Evolutionary conservation across 2,329 filamentous ascomycete species (phyloP), one percentile per base, ranked within the genome.

Genomic region (Xylariaceae sp.): DNA sequence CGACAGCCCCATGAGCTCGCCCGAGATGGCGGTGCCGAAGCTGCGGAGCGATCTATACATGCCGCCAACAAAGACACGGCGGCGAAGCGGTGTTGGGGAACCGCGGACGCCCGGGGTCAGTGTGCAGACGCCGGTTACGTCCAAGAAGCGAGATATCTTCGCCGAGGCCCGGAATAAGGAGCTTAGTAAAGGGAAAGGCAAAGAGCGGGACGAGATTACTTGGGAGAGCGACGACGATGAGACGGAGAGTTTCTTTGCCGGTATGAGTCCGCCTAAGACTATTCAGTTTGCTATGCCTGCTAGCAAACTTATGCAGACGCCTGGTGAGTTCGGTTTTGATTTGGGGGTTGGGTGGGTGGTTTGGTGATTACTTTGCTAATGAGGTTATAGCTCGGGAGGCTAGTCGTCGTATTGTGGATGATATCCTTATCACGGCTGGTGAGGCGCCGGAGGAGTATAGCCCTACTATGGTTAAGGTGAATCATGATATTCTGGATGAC

Each of bases 211-310:
- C 49, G 83, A 86, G 66, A 82, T 85, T 53, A 78, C 77, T 16
- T 94, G 90, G 86, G 86, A 92, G 49, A 88, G 85, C 63, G 86
- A 91, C 26, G 81, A 84, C 9, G 81, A 85, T 46, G 81, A 81
- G 37, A 51, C 44, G 1, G 72, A 75, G 15, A 72, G 78, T 41
- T 78, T 82, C 5, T 85, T 87, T 54, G 80, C 80, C 6, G 89
- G 86, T 5, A 86, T 91, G 71, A 96, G 89, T 65, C 94, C 94
- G 26, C 94, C 94, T 0, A 97, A 97, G 76, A 94, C 89, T 10
- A 92, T 95, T 56, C 88, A 92, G 65, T 95, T 95, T 69, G 86
- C 87, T 42, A 73, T 95, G 45, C 88, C 88, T 47, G 86, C 87
- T 49, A 88, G 85, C 39, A 85, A 88, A 66, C 73, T 95, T 19